These are phyloP conservation scores for Goffeauzyma gilvescens DNA, from an alignment of 768 basidiomycete species.

Conservation along the genomic window DNA sequence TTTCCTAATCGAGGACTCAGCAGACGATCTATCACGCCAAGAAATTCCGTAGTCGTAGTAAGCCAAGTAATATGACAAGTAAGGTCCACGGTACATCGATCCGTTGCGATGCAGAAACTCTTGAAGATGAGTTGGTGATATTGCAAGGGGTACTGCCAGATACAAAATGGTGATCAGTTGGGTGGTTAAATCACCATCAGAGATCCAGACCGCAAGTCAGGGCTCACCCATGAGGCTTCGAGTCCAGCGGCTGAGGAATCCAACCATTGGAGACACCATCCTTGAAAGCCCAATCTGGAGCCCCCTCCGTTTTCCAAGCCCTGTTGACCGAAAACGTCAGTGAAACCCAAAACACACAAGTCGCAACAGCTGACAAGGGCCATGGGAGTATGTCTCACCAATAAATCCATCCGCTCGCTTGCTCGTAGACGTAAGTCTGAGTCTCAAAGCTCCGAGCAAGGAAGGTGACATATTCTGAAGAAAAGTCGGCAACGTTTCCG, in stretches of 20 bases:
- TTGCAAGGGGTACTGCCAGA: background rate
- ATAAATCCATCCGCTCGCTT: slow-evolving; percentile 51
- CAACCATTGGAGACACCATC: slow-evolving; percentile 26
- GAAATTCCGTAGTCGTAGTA: no score
- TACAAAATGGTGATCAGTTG: no score
- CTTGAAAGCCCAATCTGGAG: slow-evolving; percentile 27
- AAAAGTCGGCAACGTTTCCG: slow-evolving; percentile 44
- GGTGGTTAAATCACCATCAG: background rate
- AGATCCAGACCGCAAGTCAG: background rate
- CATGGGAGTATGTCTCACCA: slow-evolving; percentile 30
- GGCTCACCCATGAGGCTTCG: slow-evolving; percentile 24
- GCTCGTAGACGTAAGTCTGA: slow-evolving; percentile 56
- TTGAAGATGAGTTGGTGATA: background rate
- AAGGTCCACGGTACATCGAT: no score
- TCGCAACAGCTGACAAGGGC: slow-evolving; percentile 11
- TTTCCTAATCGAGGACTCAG: no score
- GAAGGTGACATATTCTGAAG: slow-evolving; percentile 40
- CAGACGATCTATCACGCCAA: no score
- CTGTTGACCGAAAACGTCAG: no score
- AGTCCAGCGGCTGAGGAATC: slow-evolving; percentile 24
- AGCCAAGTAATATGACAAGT: no score
- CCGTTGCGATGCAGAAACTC: no score
- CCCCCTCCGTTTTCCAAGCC: slow-evolving; percentile 32
- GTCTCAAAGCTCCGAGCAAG: slow-evolving; percentile 53
- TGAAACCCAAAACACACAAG: no score